phyloP scores from a whole-genome alignment of 371 early-diverging fungal species.

The Zychaea mexicana region DNA sequence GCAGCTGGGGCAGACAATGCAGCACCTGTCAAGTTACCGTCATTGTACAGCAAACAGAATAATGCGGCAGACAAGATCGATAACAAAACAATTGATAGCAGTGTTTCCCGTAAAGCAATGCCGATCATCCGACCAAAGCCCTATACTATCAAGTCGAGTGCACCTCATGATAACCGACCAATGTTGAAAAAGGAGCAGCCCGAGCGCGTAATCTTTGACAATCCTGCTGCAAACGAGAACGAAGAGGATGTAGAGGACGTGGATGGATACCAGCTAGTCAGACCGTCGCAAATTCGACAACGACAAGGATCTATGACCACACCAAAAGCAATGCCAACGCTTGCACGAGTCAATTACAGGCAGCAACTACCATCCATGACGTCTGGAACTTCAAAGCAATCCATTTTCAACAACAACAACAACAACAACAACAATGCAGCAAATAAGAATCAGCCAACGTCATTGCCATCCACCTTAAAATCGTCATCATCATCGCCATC shows the following conservation, averaged over 20 bases:
- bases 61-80: neutral
- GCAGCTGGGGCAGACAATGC: neutral
- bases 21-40: neutral
- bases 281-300: conserved; percentile 42
- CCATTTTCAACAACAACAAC: neutral
- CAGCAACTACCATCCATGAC: neutral
- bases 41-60: neutral
- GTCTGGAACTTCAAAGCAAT: neutral
- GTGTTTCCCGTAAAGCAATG: neutral
- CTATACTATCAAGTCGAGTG: neutral
- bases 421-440: too few relatives aligned
- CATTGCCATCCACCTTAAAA: neutral
- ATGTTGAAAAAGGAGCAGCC: conserved; percentile 6
- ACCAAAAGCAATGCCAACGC: conserved; percentile 7
- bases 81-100: neutral
- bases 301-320: conserved; percentile 2
- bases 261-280: conserved; percentile 44
- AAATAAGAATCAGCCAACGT: too few relatives aligned
- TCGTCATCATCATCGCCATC: neutral
- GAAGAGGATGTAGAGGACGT: conserved; percentile 22
- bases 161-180: conserved; percentile 5
- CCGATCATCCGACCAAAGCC: conserved; percentile 15
- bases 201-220: conserved; percentile 13
- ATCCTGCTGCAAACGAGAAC: neutral
- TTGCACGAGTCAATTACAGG: conserved; percentile 6